Conservation (phyloP, 2,329 filamentous ascomycete genomes). For the Ophiostoma pallidulum region DNA sequence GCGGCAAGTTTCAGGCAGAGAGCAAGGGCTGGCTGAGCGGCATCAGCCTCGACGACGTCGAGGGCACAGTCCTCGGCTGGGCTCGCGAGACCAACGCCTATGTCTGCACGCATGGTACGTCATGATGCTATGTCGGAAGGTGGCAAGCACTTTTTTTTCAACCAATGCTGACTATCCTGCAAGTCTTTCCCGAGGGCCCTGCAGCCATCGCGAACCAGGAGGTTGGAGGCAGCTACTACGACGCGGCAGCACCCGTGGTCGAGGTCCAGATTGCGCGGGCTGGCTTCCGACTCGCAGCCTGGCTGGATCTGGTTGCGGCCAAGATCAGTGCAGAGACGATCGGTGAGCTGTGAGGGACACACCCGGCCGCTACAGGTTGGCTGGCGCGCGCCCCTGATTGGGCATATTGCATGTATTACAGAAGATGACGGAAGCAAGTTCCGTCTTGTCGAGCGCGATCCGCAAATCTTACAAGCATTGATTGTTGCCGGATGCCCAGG, state of each 20-base stretch:
- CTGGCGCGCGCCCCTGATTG: too few relatives aligned
- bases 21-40: conserved; percentile 45
- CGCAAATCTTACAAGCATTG: too few relatives aligned
- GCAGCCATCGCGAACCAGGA: conserved; percentile 49
- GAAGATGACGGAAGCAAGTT: too few relatives aligned
- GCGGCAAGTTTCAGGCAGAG: conserved; percentile 43
- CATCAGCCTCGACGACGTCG: conserved; percentile 44
- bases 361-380: too few relatives aligned
- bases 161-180: too few relatives aligned
- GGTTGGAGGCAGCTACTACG: conserved; percentile 50
- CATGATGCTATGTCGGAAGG: too few relatives aligned
- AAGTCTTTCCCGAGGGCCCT: conserved; percentile 53
- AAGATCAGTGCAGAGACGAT: conserved; percentile 19
- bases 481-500: too few relatives aligned
- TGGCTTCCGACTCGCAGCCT: conserved; percentile 58
- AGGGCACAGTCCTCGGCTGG: conserved; percentile 52
- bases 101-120: conserved; percentile 53
- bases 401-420: too few relatives aligned
- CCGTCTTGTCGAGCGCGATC: too few relatives aligned
- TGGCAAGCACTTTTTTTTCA: too few relatives aligned
- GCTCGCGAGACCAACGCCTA: conserved; percentile 53
- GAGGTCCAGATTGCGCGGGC: conserved; percentile 59
- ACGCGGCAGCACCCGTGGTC: conserved; percentile 52
- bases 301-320: conserved; percentile 53
- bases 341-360: conserved; percentile 18